Conservation (phyloP, 2,329 filamentous ascomycete genomes). For the Spiromastix sp. region DNA sequence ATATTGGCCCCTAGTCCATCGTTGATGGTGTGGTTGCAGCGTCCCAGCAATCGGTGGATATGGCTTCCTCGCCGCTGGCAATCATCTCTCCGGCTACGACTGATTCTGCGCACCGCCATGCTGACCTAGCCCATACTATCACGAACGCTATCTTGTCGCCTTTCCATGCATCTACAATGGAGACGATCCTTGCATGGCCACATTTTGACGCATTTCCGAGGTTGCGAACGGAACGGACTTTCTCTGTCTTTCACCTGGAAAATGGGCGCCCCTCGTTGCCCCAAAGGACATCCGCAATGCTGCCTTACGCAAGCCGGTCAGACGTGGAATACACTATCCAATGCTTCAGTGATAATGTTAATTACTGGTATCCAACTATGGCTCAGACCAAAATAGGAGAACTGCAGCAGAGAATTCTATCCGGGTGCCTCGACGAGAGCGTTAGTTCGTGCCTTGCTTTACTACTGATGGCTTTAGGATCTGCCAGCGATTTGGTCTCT, state of each 20-base stretch:
- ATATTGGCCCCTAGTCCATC: slow-evolving; percentile 5
- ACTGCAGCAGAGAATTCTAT: slow-evolving; percentile 23
- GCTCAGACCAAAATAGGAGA: slow-evolving; percentile 29
- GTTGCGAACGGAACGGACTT: slow-evolving; percentile 32
- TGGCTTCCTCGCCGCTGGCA: slow-evolving; percentile 9
- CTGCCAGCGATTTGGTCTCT: slow-evolving; percentile 32
- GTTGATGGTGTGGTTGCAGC: background rate
- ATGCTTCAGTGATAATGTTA: slow-evolving; percentile 38
- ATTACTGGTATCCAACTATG: slow-evolving; percentile 46
- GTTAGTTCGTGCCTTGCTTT: slow-evolving; percentile 35
- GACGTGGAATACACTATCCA: slow-evolving; percentile 35
- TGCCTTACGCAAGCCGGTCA: slow-evolving; percentile 33
- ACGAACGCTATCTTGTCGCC: slow-evolving; percentile 41
- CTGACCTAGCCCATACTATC: slow-evolving; percentile 17
- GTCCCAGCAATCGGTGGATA: background rate
- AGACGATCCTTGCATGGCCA: slow-evolving; percentile 43
- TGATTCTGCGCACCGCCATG: slow-evolving; percentile 14
- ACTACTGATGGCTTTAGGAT: slow-evolving; percentile 40
- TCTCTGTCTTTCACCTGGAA: slow-evolving; percentile 41
- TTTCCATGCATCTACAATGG: slow-evolving; percentile 42
- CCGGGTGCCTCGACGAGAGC: slow-evolving; percentile 28
- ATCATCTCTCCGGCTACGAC: slow-evolving; percentile 10
- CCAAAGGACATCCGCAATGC: slow-evolving; percentile 15
- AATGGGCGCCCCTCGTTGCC: slow-evolving; percentile 31
- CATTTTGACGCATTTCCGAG: slow-evolving; percentile 38